Evolutionary conservation across 495 filamentous ascomycete genomes (phyloP).

Genomic region (Lineolata rhizophorae): DNA sequence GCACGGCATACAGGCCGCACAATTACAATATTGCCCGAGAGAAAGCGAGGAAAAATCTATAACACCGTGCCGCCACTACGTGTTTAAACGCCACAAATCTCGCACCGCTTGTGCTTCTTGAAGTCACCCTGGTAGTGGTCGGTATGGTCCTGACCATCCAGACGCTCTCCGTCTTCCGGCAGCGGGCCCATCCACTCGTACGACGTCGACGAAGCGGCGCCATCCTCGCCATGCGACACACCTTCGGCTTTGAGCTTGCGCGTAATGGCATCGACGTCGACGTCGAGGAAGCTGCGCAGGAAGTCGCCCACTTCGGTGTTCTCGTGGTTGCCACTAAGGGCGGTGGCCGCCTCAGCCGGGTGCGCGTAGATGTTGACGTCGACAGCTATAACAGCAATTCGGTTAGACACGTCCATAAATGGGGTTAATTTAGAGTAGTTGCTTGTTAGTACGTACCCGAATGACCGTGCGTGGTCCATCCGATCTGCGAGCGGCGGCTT

Average conservation of each 20-base stretch:
- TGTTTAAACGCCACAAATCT: constrained; percentile 8
- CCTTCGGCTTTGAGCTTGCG: constrained; percentile 31
- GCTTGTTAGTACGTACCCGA: constrained; percentile 18
- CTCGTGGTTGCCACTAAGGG: constrained; percentile 66
- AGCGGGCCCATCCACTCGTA: constrained; percentile 16
- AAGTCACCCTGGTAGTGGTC: constrained; percentile 19
- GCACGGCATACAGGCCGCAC: too few species aligned
- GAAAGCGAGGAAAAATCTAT: too few species aligned
- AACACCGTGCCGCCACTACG: too few species aligned
- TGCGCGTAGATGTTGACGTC: constrained; percentile 86
- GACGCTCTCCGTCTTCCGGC: constrained; percentile 12
- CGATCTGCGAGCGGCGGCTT: constrained; percentile 66
- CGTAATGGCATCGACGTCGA: constrained; percentile 59
- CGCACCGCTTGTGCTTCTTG: constrained; percentile 12
- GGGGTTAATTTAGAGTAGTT: too few species aligned
- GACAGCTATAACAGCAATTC: constrained; percentile 24
- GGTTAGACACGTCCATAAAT: neutral
- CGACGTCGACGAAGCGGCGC: constrained; percentile 5
- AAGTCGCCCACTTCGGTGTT: constrained; percentile 84
- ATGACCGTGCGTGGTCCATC: constrained; percentile 84
- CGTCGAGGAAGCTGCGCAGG: constrained; percentile 51
- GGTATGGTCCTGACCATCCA: constrained; percentile 20
- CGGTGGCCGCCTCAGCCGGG: constrained; percentile 17
- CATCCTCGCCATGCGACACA: neutral
- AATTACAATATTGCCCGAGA: too few species aligned